phyloP scores from a whole-genome alignment of 2,329 filamentous ascomycete species.

The Curvularia sp. region DNA sequence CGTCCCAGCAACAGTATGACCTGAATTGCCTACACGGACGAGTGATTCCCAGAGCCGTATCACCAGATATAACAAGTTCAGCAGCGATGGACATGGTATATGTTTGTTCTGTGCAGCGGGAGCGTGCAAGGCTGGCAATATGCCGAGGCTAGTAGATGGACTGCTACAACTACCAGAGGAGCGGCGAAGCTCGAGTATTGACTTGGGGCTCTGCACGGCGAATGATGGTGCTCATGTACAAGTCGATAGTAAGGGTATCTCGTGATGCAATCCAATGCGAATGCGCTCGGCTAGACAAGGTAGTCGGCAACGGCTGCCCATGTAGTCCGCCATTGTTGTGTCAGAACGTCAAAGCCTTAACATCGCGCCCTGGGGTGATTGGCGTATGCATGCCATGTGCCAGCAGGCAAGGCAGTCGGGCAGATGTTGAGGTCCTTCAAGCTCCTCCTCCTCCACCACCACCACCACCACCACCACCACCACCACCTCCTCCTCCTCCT shows the following conservation, averaged over 20 bases:
- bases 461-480: conserved; percentile 53
- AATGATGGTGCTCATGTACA: conserved; percentile 2
- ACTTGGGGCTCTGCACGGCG: background rate
- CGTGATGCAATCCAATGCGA: conserved; percentile 2
- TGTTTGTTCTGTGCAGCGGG: background rate
- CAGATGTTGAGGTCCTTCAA: conserved; percentile 15
- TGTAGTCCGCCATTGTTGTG: conserved; percentile 3
- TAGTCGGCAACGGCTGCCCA: background rate
- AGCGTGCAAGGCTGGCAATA: background rate
- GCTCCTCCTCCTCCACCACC: conserved; percentile 51
- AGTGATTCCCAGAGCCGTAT: background rate
- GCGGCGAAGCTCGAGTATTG: background rate
- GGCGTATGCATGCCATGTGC: conserved; percentile 9
- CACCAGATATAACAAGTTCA: background rate
- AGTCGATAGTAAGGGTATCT: conserved; percentile 10
- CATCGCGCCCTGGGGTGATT: background rate
- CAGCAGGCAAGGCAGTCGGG: conserved; percentile 5
- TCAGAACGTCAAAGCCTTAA: conserved; percentile 2
- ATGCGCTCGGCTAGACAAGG: conserved; percentile 3
- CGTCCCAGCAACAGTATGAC: background rate
- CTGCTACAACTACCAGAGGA: conserved; percentile 2
- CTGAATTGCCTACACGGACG: background rate
- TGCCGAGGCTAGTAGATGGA: background rate
- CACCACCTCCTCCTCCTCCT: conserved; percentile 55
- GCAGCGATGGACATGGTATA: background rate